phyloP scores from a whole-genome alignment of 2,329 filamentous ascomycete species.

The Aspergillus uvarum region DNA sequence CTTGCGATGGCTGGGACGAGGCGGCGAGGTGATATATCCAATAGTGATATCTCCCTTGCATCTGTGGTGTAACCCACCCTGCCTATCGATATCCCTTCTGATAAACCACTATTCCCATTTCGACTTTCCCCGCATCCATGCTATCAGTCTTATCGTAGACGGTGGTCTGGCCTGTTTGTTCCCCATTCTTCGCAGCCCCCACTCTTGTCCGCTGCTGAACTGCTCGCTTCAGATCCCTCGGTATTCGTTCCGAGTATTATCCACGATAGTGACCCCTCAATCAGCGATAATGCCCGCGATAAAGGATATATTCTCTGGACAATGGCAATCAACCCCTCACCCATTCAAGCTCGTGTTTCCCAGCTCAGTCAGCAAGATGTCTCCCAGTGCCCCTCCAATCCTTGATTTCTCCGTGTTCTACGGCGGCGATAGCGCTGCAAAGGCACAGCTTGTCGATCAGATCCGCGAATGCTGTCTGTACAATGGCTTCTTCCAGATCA shows the following conservation, averaged over 20 bases:
- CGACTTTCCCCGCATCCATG: background rate
- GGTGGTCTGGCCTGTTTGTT: background rate
- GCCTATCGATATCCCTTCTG: no score
- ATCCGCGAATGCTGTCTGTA: constrained; percentile 29
- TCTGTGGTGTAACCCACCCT: constrained; percentile 19
- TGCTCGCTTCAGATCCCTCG: background rate
- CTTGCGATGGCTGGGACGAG: background rate
- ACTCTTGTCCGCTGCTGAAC: background rate
- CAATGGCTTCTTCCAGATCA: constrained; percentile 50
- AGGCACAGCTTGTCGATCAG: constrained; percentile 28
- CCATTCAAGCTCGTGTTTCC: background rate
- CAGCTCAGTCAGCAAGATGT: constrained; percentile 17
- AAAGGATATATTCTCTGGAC: background rate
- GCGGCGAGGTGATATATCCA: constrained; percentile 3
- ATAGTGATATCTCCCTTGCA: constrained; percentile 12
- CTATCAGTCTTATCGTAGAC: background rate
- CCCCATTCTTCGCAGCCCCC: background rate
- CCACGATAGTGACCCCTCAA: background rate
- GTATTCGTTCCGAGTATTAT: constrained; percentile 10
- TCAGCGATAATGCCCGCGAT: background rate
- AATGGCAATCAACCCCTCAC: background rate
- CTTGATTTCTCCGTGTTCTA: constrained; percentile 38
- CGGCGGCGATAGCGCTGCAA: constrained; percentile 27
- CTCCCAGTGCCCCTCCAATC: constrained; percentile 32
- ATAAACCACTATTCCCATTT: no score